Evolutionary conservation across 2,329 filamentous ascomycete genomes (phyloP).

Genomic region (Curvularia sp.): DNA sequence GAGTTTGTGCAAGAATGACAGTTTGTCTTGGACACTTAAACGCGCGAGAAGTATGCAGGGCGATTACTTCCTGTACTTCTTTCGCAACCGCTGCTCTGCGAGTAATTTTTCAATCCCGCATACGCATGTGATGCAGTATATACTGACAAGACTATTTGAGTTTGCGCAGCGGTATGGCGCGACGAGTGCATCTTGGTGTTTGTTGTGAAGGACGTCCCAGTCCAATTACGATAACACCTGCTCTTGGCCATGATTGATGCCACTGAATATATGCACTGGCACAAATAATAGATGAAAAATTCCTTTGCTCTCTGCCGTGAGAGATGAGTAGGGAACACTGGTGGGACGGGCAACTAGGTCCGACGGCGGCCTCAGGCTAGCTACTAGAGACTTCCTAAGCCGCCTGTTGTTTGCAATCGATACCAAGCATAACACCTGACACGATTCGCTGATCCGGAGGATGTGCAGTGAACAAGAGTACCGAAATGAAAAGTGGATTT

Average conservation of each 20-base stretch:
- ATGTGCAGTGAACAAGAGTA: slow-evolving; percentile 3
- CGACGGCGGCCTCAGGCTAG: not conserved
- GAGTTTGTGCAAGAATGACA: slow-evolving; percentile 7
- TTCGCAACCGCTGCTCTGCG: not conserved
- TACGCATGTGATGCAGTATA: not conserved
- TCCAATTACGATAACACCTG: not conserved
- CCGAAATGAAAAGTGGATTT: slow-evolving; percentile 19
- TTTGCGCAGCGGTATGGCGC: not conserved
- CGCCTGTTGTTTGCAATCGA: not conserved
- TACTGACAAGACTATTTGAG: not conserved
- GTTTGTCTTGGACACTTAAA: slow-evolving; percentile 20
- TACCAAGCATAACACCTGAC: not conserved
- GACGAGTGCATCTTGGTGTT: slow-evolving; percentile 2
- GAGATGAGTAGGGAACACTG: not conserved
- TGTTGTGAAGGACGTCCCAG: not conserved
- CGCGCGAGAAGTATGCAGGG: slow-evolving; percentile 16
- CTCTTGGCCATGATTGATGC: not conserved
- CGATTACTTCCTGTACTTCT: not conserved
- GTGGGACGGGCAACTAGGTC: not conserved
- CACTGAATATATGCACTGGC: not conserved
- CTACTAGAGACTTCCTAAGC: not conserved
- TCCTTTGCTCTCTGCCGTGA: not conserved
- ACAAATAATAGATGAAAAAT: not conserved
- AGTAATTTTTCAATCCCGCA: not conserved
- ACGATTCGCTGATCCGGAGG: not conserved